These are phyloP conservation scores for Chrysochromulina parva DNA, from an alignment of 78 protist genomes.

Conservation along the genomic window DNA sequence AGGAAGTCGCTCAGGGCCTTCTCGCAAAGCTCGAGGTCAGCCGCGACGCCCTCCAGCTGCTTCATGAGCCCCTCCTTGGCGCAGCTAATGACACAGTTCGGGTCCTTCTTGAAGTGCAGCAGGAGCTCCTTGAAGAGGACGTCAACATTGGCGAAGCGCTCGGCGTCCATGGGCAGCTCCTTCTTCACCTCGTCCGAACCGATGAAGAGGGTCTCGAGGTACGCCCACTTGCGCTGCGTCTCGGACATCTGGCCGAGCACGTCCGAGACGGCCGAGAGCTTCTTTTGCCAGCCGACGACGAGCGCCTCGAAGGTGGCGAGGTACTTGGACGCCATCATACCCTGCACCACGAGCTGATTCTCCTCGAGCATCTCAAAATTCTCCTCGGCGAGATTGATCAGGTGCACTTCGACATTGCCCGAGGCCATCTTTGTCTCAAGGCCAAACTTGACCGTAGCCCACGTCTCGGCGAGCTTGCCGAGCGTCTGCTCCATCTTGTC, in stretches of 20 bases:
- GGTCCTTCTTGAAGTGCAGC: background rate
- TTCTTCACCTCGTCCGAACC: conserved; percentile 65
- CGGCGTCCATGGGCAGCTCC: conserved; percentile 70
- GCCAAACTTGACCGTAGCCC: conserved; percentile 10
- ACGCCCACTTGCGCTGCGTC: conserved; percentile 61
- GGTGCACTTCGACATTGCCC: conserved; percentile 19
- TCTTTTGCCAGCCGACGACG: conserved; percentile 49
- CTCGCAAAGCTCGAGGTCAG: conserved; percentile 57
- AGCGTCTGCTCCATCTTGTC: conserved; percentile 59
- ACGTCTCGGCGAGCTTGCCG: conserved; percentile 1
- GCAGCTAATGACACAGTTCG: conserved; percentile 32
- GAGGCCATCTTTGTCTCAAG: conserved; percentile 4
- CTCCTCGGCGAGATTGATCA: conserved; percentile 52
- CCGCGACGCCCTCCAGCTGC: conserved; percentile 21
- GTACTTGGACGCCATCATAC: conserved; percentile 51
- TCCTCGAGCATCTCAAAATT: conserved; percentile 55
- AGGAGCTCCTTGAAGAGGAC: background rate
- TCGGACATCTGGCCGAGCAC: conserved; percentile 45
- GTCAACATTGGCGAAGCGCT: conserved; percentile 62
- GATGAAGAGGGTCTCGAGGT: conserved; percentile 64
- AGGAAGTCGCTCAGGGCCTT: conserved; percentile 60
- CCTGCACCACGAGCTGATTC: conserved; percentile 58
- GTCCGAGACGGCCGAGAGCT: conserved; percentile 38
- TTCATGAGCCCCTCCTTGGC: conserved; percentile 26
- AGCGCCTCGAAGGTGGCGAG: conserved; percentile 42